Conservation (phyloP, 129 eudicot genomes). For the Gnaphalium uliginosum region DNA sequence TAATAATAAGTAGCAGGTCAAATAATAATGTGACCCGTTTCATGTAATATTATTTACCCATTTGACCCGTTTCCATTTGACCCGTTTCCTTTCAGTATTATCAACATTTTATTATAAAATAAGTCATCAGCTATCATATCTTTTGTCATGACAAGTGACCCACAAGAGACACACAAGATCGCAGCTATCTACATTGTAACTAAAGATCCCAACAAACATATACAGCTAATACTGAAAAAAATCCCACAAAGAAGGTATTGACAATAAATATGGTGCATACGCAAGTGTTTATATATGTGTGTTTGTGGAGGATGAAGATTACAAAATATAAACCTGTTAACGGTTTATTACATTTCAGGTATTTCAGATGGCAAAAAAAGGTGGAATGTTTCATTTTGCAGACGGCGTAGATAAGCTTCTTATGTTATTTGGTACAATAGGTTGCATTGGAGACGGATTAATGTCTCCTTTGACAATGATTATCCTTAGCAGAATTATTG, state of each 20-base stretch:
- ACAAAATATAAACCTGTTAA: slow-evolving; percentile 4
- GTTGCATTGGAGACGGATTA: slow-evolving; percentile 65
- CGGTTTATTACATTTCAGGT: background rate
- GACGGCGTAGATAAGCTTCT: slow-evolving; percentile 65
- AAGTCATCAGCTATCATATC: slow-evolving; percentile 16
- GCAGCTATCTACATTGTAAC: background rate
- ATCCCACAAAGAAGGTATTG: slow-evolving; percentile 3
- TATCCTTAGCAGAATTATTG: slow-evolving; percentile 46
- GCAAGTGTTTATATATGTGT: slow-evolving; percentile 10
- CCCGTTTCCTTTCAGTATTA: slow-evolving; percentile 4
- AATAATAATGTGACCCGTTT: too few relatives aligned
- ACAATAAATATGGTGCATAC: background rate
- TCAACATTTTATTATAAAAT: background rate
- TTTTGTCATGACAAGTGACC: slow-evolving; percentile 25
- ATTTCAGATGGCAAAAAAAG: slow-evolving; percentile 40
- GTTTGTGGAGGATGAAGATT: background rate
- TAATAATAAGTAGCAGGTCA: too few relatives aligned
- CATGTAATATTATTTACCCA: too few relatives aligned
- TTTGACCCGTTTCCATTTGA: too few relatives aligned
- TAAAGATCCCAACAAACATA: slow-evolving; percentile 26
- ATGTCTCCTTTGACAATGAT: slow-evolving; percentile 66
- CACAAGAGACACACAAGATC: background rate
- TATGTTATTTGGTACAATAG: slow-evolving; percentile 59
- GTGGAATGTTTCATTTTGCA: slow-evolving; percentile 60
- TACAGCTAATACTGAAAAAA: background rate